These are phyloP conservation scores for Starmerella powellii DNA, from an alignment of 805 yeast species.

Conservation along the genomic window DNA sequence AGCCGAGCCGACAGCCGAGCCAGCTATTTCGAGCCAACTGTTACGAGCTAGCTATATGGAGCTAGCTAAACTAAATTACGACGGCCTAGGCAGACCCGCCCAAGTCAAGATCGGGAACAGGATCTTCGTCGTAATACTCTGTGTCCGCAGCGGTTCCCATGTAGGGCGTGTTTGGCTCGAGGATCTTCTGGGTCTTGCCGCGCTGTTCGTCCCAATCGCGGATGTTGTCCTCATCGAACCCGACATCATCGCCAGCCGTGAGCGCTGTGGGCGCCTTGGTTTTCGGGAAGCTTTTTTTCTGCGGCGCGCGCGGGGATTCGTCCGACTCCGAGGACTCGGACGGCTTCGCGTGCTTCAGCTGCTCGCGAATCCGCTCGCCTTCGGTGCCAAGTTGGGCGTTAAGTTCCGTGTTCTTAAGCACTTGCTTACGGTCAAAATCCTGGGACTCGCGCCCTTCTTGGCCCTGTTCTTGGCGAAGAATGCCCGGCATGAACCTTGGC, in stretches of 20 bases:
- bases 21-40: too few relatives aligned
- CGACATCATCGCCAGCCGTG: conserved; percentile 7
- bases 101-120: conserved; percentile 20
- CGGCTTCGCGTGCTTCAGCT: conserved; percentile 1
- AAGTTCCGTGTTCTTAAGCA: conserved; percentile 62
- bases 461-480: not conserved
- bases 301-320: conserved; percentile 1
- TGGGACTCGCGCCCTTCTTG: not conserved
- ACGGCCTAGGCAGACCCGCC: conserved; percentile 6
- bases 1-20: too few relatives aligned
- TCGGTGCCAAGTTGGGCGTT: conserved; percentile 39
- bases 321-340: not conserved
- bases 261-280: conserved; percentile 24
- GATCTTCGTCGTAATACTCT: conserved; percentile 26
- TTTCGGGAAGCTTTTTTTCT: conserved; percentile 20
- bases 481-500: conserved; percentile 3
- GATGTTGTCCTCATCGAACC: conserved; percentile 21
- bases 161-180: conserved; percentile 26
- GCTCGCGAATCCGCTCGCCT: conserved; percentile 19
- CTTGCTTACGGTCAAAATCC: conserved; percentile 46
- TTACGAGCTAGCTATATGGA: too few relatives aligned
- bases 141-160: conserved; percentile 25
- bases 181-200: conserved; percentile 23
- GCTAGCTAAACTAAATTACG: too few relatives aligned
- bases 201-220: conserved; percentile 21